Percentiles rank a stretch among this genome's conserved stretches.
Evolutionary conservation across 768 basidiomycete species (phyloP).

Genomic region (Mycena metata): DNA sequence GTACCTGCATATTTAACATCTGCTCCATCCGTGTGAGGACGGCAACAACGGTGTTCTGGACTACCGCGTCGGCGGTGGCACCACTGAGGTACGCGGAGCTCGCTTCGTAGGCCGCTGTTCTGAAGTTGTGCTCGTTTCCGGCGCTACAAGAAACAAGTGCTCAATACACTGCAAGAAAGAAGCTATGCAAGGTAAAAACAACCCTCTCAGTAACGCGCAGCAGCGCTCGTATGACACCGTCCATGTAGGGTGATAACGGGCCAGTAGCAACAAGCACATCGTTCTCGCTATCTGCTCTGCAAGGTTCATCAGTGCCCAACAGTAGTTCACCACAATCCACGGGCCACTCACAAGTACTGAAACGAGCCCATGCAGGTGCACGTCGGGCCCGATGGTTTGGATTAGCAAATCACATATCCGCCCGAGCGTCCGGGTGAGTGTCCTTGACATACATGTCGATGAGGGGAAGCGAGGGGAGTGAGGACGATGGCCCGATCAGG

Average conservation of each 20-base stretch:
- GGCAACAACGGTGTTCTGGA: slow-evolving; percentile 85
- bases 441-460: slow-evolving; percentile 99
- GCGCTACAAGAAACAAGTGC: slow-evolving; percentile 57
- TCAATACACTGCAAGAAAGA: slow-evolving; percentile 22
- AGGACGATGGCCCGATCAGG: slow-evolving; percentile 92
- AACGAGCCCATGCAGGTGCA: slow-evolving; percentile 87
- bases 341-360: slow-evolving; percentile 88
- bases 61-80: slow-evolving; percentile 83
- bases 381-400: slow-evolving; percentile 87
- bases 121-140: slow-evolving; percentile 91
- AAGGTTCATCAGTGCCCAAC: slow-evolving; percentile 96
- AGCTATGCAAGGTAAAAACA: slow-evolving; percentile 43
- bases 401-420: slow-evolving; percentile 94
- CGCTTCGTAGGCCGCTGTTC: slow-evolving; percentile 96
- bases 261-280: slow-evolving; percentile 67
- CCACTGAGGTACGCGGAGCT: slow-evolving; percentile 90
- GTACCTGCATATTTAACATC: slow-evolving; percentile 84
- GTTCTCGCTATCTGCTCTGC: slow-evolving; percentile 86
- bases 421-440: slow-evolving; percentile 97
- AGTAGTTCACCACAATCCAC: slow-evolving; percentile 92
- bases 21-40: slow-evolving; percentile 94
- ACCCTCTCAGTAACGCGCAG: slow-evolving; percentile 91
- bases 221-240: slow-evolving; percentile 87
- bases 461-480: slow-evolving; percentile 90
- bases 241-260: slow-evolving; percentile 89